Evolutionary conservation across 768 basidiomycete species (phyloP).

Genomic region (Hygrophorus russula): DNA sequence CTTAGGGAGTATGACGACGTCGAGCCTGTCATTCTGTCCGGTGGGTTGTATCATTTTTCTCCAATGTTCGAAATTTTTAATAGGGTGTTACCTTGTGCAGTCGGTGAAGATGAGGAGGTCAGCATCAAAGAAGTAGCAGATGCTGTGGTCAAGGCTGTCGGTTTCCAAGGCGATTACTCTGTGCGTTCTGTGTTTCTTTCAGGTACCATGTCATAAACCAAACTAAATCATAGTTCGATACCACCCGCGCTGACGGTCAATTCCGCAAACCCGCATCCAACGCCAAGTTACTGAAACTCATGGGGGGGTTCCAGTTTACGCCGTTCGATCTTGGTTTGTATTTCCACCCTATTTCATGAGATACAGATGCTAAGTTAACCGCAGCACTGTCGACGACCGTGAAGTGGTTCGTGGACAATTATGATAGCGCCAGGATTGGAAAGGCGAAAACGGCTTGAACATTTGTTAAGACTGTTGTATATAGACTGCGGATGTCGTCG

Average conservation of each 20-base stretch:
- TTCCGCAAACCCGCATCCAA: conserved; percentile 96
- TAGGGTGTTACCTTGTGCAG: conserved; percentile 24
- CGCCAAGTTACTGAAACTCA: conserved; percentile 65
- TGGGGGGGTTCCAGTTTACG: conserved; percentile 82
- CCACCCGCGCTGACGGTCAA: conserved; percentile 79
- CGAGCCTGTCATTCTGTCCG: conserved; percentile 87
- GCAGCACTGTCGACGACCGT: conserved; percentile 69
- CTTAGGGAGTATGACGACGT: conserved; percentile 85
- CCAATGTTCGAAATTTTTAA: background rate
- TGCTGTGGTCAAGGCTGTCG: conserved; percentile 78
- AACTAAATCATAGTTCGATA: conserved; percentile 55
- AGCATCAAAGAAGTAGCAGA: conserved; percentile 87
- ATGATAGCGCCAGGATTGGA: conserved; percentile 57
- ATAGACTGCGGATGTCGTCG: no score
- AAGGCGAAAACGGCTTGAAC: conserved; percentile 11
- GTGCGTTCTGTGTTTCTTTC: conserved; percentile 27
- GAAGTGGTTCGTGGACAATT: conserved; percentile 81
- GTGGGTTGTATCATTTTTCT: conserved; percentile 24
- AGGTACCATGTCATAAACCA: background rate
- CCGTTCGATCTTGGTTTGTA: conserved; percentile 72
- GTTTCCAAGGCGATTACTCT: conserved; percentile 65
- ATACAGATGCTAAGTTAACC: background rate
- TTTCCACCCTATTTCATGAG: background rate
- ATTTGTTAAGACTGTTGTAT: no score
- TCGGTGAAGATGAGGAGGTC: conserved; percentile 89